These are phyloP conservation scores for Pythium scleroteichum DNA, from an alignment of 352 stramenopile genomes.

Conservation along the genomic window DNA sequence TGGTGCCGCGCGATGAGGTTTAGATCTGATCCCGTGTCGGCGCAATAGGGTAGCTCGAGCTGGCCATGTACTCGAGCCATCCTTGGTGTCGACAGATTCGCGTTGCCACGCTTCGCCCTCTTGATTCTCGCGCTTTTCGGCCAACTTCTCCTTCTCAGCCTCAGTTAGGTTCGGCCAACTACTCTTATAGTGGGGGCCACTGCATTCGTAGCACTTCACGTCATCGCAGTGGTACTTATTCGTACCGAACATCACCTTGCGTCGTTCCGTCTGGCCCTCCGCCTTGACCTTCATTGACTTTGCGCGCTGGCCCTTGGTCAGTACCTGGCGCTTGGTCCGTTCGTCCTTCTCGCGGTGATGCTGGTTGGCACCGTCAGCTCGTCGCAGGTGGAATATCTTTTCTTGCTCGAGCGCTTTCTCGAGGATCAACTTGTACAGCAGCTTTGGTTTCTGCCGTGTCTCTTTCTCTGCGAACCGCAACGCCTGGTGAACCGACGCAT, in stretches of 20 bases:
- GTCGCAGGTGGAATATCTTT: conserved; percentile 6
- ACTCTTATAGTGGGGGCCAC: too few relatives aligned
- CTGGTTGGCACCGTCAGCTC: too few relatives aligned
- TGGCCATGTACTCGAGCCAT: conserved; percentile 11
- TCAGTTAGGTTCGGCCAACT: background rate
- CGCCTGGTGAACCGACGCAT: conserved; percentile 13
- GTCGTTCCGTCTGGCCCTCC: too few relatives aligned
- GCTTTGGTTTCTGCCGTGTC: conserved; percentile 4
- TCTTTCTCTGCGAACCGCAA: conserved; percentile 9
- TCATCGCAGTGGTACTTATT: too few relatives aligned
- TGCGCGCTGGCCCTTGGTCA: too few relatives aligned
- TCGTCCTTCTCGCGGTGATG: too few relatives aligned
- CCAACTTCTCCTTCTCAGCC: conserved; percentile 3
- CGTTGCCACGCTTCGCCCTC: conserved; percentile 7
- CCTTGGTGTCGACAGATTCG: too few relatives aligned
- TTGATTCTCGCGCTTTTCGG: background rate
- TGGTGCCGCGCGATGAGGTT: conserved; percentile 14
- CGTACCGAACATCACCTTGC: too few relatives aligned
- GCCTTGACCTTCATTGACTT: too few relatives aligned
- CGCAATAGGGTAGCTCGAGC: conserved; percentile 12
- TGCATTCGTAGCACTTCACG: too few relatives aligned
- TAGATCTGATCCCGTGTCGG: conserved; percentile 23
- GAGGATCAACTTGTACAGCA: conserved; percentile 18
- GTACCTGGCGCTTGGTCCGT: too few relatives aligned
- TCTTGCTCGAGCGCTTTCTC: conserved; percentile 31